Conservation (phyloP, 805 yeast genomes). For the Lachancea lanzarotensis region DNA sequence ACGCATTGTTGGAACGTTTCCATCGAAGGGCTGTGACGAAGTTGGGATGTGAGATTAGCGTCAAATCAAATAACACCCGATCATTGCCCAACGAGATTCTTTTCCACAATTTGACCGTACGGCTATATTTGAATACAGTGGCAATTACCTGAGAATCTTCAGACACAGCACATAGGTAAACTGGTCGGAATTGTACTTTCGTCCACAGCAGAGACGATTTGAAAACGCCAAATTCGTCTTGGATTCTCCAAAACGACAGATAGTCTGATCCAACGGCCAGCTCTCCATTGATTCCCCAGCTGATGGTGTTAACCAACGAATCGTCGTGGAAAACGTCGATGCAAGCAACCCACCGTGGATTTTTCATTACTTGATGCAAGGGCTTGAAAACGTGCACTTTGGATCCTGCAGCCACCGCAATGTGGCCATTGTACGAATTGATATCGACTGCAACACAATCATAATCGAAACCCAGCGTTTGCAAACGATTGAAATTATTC, state of each 20-base stretch:
- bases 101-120: constrained; percentile 70
- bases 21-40: constrained; percentile 54
- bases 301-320: constrained; percentile 37
- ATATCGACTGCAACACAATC: constrained; percentile 67
- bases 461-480: constrained; percentile 63
- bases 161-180: constrained; percentile 50
- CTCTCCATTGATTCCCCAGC: constrained; percentile 54
- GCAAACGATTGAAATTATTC: constrained; percentile 49
- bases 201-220: constrained; percentile 33
- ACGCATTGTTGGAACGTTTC: constrained; percentile 38
- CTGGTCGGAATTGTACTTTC: constrained; percentile 53
- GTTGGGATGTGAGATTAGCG: constrained; percentile 59
- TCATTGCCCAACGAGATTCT: constrained; percentile 62
- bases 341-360: constrained; percentile 42
- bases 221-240: constrained; percentile 40
- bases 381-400: constrained; percentile 51
- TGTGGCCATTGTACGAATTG: constrained; percentile 51
- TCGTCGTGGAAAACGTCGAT: constrained; percentile 28
- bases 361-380: constrained; percentile 38
- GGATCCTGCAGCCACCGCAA: constrained; percentile 47
- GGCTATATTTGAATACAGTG: constrained; percentile 55
- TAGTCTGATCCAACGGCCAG: constrained; percentile 53
- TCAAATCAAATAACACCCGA: constrained; percentile 58
- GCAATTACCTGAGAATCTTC: constrained; percentile 66
- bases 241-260: constrained; percentile 47